These are phyloP conservation scores for Cupressus sempervirens DNA, from an alignment of 75 land plant species.

Conservation along the genomic window DNA sequence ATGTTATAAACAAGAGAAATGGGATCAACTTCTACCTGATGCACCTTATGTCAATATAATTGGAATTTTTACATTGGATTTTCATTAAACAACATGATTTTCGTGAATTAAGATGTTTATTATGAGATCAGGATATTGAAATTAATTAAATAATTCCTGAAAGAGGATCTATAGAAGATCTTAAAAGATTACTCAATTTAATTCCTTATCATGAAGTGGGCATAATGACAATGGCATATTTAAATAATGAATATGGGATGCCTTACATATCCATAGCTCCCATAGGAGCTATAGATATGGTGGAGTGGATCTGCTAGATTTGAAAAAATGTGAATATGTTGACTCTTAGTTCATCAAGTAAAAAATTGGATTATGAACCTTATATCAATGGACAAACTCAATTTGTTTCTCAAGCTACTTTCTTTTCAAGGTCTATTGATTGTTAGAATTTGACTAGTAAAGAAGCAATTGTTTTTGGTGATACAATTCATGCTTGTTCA, in stretches of 20 bases:
- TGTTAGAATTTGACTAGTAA: background rate
- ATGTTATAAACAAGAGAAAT: too few relatives aligned
- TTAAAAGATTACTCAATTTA: background rate
- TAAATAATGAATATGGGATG: background rate
- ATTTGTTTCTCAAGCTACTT: too few relatives aligned
- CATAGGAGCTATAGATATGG: background rate
- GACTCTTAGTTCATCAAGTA: background rate
- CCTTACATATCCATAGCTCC: background rate
- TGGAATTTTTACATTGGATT: too few relatives aligned
- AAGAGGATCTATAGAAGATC: too few relatives aligned
- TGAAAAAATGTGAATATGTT: background rate
- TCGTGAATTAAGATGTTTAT: too few relatives aligned
- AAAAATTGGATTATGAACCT: background rate
- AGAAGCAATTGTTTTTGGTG: too few relatives aligned
- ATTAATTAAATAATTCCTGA: background rate
- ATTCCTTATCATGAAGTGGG: conserved; percentile 1
- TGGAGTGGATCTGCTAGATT: background rate
- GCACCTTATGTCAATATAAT: too few relatives aligned
- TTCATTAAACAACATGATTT: too few relatives aligned
- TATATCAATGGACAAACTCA: background rate
- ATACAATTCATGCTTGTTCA: too few relatives aligned
- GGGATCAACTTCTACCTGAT: too few relatives aligned
- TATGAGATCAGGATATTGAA: background rate
- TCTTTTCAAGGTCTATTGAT: background rate
- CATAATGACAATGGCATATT: background rate